These are phyloP conservation scores for Cupressus sempervirens DNA, from an alignment of 75 land plant genomes.

Conservation along the genomic window DNA sequence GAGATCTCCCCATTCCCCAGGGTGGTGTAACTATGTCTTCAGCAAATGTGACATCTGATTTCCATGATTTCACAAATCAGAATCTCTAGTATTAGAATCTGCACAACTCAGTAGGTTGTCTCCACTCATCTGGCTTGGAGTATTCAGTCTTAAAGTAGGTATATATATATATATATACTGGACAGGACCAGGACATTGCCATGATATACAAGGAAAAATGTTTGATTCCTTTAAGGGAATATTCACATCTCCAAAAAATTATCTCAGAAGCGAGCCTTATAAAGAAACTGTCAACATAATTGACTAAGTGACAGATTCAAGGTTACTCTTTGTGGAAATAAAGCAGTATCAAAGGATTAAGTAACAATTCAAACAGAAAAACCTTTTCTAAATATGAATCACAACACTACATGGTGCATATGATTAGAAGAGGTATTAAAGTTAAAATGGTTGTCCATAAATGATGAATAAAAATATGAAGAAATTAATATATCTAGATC, in stretches of 20 bases:
- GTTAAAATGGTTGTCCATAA: neutral
- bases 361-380: neutral
- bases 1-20: no score
- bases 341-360: neutral
- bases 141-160: neutral
- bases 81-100: neutral
- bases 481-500: neutral
- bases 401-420: neutral
- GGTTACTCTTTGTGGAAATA: neutral
- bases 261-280: neutral
- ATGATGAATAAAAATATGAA: neutral
- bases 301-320: neutral
- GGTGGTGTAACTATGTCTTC: neutral
- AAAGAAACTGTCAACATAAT: neutral
- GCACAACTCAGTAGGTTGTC: neutral
- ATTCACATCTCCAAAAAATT: neutral
- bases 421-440: neutral
- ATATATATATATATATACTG: no score
- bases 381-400: neutral
- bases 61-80: neutral
- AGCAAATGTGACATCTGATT: neutral
- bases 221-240: neutral
- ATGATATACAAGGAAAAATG: neutral
- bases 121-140: neutral
- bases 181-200: neutral